Evolutionary conservation across 805 yeast genomes (phyloP), one percentile per base, ranked within the genome.

Genomic region (Candida peoriensis): DNA sequence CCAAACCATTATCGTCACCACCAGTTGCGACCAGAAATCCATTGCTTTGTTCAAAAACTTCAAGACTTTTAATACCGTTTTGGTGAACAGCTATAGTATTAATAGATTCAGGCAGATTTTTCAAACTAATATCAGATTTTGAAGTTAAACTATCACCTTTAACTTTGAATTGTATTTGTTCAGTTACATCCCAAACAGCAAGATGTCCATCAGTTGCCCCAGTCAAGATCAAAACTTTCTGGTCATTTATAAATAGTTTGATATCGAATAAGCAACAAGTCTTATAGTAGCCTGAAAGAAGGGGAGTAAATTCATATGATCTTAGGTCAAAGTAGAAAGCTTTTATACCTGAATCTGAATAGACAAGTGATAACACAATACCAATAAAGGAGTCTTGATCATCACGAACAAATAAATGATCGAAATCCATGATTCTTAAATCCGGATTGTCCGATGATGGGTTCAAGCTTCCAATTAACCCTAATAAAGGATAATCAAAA

Each of bases 1-100:
- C 70, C 4, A 83, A 50, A 0, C 87, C 82, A 58, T 90, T 89
- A 50, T 93, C 98, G 54, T 93, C 98, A 36, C 98, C 97, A 21
- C 96, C 97, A 2, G 96, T 76, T 5, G 77, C 62, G 5, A 84
- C 55, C 16, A 58, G 51, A 3, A 61, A 34, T 36, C 42, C 29
- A 4, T 37, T 30, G 1, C 34, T 31, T 27, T 32, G 37, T 3
- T 41, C 48, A 10, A 57, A 33, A 2, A 64, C 33, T 11, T 59
- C 67, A n/a, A 84, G 51, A 1, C 81, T 70, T 42, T 87, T 84
- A 31, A 90, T 71, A 25, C 96, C 87, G 24, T 90, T 86, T 55
- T 89, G 96, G 50, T 93, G 98, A 10, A 86, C 63, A 34, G 62
- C 72, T 34, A 74, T 70, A 32, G 66, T 63, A 25, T 64, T 43